Conservation (phyloP, 1,284 basidiomycete genomes). For the Neonothopanus nambi region DNA sequence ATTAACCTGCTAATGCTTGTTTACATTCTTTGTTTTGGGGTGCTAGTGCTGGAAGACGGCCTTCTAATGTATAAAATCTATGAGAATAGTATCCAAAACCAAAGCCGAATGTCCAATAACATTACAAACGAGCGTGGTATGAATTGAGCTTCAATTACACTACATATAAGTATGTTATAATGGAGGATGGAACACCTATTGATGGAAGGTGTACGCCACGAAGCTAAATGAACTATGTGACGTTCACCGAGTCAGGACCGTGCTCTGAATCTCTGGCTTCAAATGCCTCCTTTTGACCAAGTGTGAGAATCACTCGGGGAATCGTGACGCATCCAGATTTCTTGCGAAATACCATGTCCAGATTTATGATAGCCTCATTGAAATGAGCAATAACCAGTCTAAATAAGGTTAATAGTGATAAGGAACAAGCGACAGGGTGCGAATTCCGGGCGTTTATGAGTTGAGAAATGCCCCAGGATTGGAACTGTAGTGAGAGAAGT, state of each 20-base stretch:
- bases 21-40: neutral
- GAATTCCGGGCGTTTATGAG: no score
- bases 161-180: no score
- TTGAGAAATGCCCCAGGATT: no score
- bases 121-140: no score
- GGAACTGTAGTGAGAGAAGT: no score
- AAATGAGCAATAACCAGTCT: neutral
- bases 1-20: neutral
- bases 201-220: no score
- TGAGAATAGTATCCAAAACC: no score
- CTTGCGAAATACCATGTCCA: neutral
- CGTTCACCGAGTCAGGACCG: neutral
- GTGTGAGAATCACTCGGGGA: slow-evolving; percentile 14
- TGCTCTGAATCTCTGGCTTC: neutral
- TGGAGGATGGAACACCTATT: no score
- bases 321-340: neutral
- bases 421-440: neutral
- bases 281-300: neutral
- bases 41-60: neutral
- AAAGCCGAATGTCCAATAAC: no score
- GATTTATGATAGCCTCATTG: neutral
- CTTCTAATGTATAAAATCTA: neutral
- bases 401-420: neutral
- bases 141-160: no score
- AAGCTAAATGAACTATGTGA: neutral